These are phyloP conservation scores for Pouteria glomerata DNA, from an alignment of 148 eudicot genomes.

Conservation along the genomic window DNA sequence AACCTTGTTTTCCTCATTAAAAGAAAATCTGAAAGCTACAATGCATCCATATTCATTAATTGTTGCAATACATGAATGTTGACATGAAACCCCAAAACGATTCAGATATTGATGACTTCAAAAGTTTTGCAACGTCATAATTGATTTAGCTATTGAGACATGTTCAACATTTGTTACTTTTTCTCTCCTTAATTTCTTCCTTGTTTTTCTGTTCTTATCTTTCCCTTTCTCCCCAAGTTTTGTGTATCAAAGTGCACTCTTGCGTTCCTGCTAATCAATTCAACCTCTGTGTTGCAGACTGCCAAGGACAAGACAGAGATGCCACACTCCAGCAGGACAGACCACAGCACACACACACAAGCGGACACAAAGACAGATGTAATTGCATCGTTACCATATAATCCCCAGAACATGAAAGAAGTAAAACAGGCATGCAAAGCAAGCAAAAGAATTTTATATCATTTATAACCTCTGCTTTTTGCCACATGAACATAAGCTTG, in stretches of 20 bases:
- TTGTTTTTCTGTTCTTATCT: not conserved
- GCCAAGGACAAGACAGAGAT: too few species aligned
- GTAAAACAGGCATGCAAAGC: not conserved
- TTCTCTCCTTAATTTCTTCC: not conserved
- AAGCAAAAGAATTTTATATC: not conserved
- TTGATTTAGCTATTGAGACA: not conserved
- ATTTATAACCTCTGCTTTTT: not conserved
- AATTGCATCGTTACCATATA: too few species aligned
- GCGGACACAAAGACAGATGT: too few species aligned
- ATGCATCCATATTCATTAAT: too few species aligned
- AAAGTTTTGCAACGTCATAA: too few species aligned
- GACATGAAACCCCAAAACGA: not conserved
- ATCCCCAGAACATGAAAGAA: not conserved
- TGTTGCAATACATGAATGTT: not conserved
- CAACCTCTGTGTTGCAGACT: too few species aligned
- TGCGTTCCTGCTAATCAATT: too few species aligned
- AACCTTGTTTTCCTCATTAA: too few species aligned
- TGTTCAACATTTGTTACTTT: not conserved
- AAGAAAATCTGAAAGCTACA: too few species aligned
- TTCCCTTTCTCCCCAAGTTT: not conserved
- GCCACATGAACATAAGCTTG: constrained; percentile 1
- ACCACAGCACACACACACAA: too few species aligned
- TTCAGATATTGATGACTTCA: too few species aligned
- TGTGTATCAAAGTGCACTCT: not conserved
- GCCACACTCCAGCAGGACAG: not conserved